Evolutionary conservation across 1,139 yeast species (phyloP), one percentile per base, ranked within the genome.

Genomic region (Blastobotrys indianensis): DNA sequence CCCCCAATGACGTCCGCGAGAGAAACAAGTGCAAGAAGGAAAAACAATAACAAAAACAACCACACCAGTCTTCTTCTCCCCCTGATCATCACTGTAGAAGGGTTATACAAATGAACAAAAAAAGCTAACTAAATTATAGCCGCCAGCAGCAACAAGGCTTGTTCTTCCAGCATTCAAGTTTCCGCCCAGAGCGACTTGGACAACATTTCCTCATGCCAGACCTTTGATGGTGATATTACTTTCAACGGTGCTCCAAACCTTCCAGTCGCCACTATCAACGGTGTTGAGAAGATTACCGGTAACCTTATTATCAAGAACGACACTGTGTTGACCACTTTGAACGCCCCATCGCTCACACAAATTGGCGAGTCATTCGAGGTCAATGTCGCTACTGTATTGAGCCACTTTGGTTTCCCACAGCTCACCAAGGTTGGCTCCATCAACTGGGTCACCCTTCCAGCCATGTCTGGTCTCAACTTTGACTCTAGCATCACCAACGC

Each of bases 371-470:
- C 75, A 51, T 76, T 92, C 60, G 66, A 68, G 52, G 72, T 92
- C 58, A 69, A 74, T 56, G 72, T 74, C 55, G 78, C 85, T 69
- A 84, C 94, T 62, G 70, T 80, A 54, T 76, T 92, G 67, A 63
- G 74, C 58, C 68, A 79, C 51, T 74, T 90, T 53, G 76, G 84
- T 63, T 78, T 90, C 69, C 96, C 95, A 57, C 73, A 76, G 61
- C 79, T 92, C 66, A 73, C 81, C 63, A 76, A 85, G 56, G 95
- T 88, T 56, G 95, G 94, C 64, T 70, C 85, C 52, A 77, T 92
- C 63, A 69, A 74, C 66, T 81, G 85, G 70, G 76, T 79, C 61
- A 87, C 96, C 59, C 76, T 92, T 66, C 96, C 97, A 63, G 92
- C 87, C 59, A 77, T 92, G 64, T 59, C 66, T 51, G 65, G 68